A percentile compares a stretch with the other conserved stretches of the same genome.
Conservation (phyloP, 2,329 filamentous ascomycete genomes). For the Sporothrix brunneoviolacea region DNA sequence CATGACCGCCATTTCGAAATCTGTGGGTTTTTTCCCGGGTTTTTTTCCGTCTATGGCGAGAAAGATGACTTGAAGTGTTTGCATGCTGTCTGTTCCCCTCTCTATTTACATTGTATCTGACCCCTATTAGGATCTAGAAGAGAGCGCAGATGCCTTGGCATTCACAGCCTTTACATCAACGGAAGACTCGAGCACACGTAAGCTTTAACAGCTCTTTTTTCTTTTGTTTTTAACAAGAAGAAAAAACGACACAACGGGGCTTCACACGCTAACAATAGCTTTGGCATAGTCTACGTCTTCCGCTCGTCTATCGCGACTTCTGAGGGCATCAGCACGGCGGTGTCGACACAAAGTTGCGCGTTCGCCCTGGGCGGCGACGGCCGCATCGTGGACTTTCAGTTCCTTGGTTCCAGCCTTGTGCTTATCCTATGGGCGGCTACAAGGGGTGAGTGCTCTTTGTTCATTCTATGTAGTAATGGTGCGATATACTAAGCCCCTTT, state of each 20-base stretch:
- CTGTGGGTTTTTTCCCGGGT: slow-evolving; percentile 27
- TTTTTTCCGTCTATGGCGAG: too few species aligned
- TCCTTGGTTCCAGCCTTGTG: slow-evolving; percentile 56
- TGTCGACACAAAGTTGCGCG: slow-evolving; percentile 32
- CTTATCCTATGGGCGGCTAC: slow-evolving; percentile 51
- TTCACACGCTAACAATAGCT: background rate
- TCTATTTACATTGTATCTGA: background rate
- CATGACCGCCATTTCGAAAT: slow-evolving; percentile 38
- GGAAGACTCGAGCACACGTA: slow-evolving; percentile 32
- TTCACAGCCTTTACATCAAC: slow-evolving; percentile 26
- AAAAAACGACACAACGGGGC: too few species aligned
- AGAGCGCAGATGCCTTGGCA: slow-evolving; percentile 28
- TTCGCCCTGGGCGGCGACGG: slow-evolving; percentile 34
- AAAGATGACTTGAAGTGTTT: too few species aligned
- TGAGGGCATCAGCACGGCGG: slow-evolving; percentile 51
- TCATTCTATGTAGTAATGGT: too few species aligned
- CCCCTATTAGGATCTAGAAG: slow-evolving; percentile 22
- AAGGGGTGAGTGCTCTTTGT: background rate
- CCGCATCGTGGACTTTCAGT: slow-evolving; percentile 57
- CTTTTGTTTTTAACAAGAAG: too few species aligned
- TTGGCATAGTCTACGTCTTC: slow-evolving; percentile 48
- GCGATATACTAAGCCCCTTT: too few species aligned
- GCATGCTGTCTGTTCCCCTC: too few species aligned
- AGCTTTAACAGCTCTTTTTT: too few species aligned
- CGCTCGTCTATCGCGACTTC: slow-evolving; percentile 44